Conservation (phyloP, 768 basidiomycete species). For the Pleurotus pulmonarius region DNA sequence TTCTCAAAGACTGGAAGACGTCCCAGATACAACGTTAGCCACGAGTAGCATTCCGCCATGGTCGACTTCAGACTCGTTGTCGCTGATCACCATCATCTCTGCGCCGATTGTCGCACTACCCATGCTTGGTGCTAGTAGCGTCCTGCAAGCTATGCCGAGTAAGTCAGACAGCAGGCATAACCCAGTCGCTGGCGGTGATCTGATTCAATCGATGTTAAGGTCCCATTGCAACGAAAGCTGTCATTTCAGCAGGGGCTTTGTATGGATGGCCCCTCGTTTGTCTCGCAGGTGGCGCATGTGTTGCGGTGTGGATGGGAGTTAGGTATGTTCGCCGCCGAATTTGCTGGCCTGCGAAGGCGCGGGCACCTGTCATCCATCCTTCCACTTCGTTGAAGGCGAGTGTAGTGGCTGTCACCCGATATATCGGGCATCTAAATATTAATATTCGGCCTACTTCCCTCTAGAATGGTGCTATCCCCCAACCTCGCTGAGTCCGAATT, state of each 20-base stretch:
- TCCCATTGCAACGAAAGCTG: neutral
- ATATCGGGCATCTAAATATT: too few relatives aligned
- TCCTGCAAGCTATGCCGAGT: neutral
- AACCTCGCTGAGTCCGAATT: too few relatives aligned
- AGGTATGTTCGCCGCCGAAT: neutral
- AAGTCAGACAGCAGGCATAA: neutral
- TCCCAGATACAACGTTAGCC: too few relatives aligned
- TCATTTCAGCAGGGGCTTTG: neutral
- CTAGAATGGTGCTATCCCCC: too few relatives aligned
- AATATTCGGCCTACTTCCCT: too few relatives aligned
- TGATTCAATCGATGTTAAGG: neutral
- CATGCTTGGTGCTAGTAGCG: neutral
- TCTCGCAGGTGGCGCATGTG: neutral
- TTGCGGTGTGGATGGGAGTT: neutral
- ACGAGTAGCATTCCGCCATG: too few relatives aligned
- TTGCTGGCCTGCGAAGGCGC: neutral
- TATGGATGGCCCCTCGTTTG: neutral
- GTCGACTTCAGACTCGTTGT: constrained; percentile 2
- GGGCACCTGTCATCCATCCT: neutral
- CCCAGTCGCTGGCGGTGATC: too few relatives aligned
- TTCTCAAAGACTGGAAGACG: too few relatives aligned
- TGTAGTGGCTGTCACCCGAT: too few relatives aligned
- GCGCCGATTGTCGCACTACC: neutral
- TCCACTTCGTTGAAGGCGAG: neutral
- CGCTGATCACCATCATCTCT: neutral